Evolutionary conservation across 306 rosid species (phyloP).

Genomic region (Glycine tomentella): DNA sequence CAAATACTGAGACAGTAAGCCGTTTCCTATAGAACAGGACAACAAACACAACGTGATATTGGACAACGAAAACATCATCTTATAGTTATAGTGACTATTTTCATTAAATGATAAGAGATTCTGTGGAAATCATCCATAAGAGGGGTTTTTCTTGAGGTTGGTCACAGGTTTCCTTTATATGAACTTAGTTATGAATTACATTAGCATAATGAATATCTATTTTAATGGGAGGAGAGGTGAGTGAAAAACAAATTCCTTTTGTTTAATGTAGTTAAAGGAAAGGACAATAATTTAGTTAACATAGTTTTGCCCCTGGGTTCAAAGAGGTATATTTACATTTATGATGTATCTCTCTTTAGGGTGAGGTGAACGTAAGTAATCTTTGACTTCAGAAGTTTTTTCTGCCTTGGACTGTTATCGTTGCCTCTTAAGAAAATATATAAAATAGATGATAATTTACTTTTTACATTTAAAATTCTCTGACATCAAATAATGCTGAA

Average conservation of each 20-base stretch:
- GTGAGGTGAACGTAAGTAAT: too few species aligned
- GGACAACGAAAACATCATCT: constrained; percentile 46
- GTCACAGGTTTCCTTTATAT: background rate
- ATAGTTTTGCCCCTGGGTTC: too few species aligned
- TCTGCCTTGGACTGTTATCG: too few species aligned
- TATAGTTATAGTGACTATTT: constrained; percentile 18
- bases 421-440: too few species aligned
- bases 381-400: too few species aligned
- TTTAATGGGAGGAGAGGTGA: background rate
- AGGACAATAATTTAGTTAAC: background rate
- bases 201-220: background rate
- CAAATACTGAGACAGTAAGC: constrained; percentile 55
- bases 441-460: too few species aligned
- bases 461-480: too few species aligned
- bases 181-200: constrained; percentile 15
- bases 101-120: background rate
- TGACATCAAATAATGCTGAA: background rate
- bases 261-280: background rate
- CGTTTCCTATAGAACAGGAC: constrained; percentile 44
- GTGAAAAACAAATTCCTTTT: background rate
- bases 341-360: too few species aligned
- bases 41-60: constrained; percentile 47
- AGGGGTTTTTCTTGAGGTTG: constrained; percentile 28
- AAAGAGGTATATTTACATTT: too few species aligned
- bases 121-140: constrained; percentile 33